phyloP scores from a whole-genome alignment of 2,329 filamentous ascomycete genomes.

The Trichoderma hamatum region DNA sequence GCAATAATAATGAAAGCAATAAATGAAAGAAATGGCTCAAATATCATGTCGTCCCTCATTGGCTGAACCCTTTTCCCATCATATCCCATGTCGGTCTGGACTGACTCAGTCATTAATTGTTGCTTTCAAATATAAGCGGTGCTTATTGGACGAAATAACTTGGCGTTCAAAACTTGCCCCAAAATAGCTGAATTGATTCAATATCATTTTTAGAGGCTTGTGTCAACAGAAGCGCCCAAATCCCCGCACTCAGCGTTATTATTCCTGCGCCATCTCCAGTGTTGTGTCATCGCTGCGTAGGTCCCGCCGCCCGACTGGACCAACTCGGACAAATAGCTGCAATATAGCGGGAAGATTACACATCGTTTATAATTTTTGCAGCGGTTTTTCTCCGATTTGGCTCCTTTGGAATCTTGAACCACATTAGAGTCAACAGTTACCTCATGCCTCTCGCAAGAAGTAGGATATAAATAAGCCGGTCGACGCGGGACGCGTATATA shows the following conservation, averaged over 20 bases:
- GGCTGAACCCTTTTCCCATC: no score
- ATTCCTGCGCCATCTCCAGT: neutral
- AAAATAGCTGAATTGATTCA: conserved; percentile 4
- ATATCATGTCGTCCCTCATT: no score
- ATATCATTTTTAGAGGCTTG: neutral
- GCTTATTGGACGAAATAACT: neutral
- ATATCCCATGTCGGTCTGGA: no score
- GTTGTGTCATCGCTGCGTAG: neutral
- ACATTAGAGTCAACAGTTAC: neutral
- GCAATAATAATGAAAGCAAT: neutral
- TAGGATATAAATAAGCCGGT: neutral
- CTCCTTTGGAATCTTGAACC: neutral
- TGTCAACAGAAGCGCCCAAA: neutral
- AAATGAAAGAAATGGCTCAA: neutral
- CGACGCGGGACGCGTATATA: neutral
- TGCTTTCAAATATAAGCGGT: neutral
- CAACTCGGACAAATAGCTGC: neutral
- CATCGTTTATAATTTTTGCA: neutral
- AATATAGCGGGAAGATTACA: neutral
- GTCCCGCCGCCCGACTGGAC: neutral
- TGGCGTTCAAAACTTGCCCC: neutral
- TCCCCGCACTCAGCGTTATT: neutral
- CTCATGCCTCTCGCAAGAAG: neutral
- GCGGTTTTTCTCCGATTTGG: neutral
- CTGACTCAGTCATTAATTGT: neutral